Conservation (phyloP, 2,329 filamentous ascomycete species). For the Xylaria sp. region DNA sequence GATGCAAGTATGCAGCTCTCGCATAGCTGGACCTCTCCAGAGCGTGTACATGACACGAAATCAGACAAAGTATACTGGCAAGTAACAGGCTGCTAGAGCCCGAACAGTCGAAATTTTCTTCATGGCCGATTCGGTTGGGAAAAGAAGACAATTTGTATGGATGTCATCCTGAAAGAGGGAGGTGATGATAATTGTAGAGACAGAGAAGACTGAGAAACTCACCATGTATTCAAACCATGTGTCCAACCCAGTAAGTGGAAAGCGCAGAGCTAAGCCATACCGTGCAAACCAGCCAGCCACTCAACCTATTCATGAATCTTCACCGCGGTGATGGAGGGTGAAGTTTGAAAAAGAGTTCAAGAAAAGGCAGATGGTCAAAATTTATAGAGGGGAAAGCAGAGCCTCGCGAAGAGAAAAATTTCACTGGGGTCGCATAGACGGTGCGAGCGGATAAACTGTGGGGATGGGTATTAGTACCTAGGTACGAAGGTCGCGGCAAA, state of each 20-base stretch:
- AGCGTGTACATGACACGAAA: slow-evolving; percentile 39
- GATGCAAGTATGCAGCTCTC: neutral
- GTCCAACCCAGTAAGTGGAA: no score
- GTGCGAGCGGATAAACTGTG: slow-evolving; percentile 24
- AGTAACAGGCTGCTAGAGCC: slow-evolving; percentile 80
- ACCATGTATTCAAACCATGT: slow-evolving; percentile 20
- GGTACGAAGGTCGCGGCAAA: no score
- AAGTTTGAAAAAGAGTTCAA: neutral
- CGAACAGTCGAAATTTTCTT: slow-evolving; percentile 76
- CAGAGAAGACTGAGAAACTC: slow-evolving; percentile 11
- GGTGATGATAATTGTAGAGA: neutral
- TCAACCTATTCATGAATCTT: neutral
- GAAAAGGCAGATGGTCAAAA: neutral
- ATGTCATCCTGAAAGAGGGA: slow-evolving; percentile 76
- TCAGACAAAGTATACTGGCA: slow-evolving; percentile 91
- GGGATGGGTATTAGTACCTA: no score
- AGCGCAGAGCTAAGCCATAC: no score
- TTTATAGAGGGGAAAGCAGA: slow-evolving; percentile 25
- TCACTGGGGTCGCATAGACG: slow-evolving; percentile 8
- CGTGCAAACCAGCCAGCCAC: neutral
- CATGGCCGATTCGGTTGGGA: slow-evolving; percentile 89
- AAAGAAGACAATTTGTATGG: slow-evolving; percentile 79
- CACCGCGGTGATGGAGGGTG: neutral
- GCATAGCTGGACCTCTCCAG: slow-evolving; percentile 16
- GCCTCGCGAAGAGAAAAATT: slow-evolving; percentile 32